Base-by-base conservation (phyloP, 1,284 basidiomycete genomes). In the Ceratorhiza oryzae-sativae region DNA sequence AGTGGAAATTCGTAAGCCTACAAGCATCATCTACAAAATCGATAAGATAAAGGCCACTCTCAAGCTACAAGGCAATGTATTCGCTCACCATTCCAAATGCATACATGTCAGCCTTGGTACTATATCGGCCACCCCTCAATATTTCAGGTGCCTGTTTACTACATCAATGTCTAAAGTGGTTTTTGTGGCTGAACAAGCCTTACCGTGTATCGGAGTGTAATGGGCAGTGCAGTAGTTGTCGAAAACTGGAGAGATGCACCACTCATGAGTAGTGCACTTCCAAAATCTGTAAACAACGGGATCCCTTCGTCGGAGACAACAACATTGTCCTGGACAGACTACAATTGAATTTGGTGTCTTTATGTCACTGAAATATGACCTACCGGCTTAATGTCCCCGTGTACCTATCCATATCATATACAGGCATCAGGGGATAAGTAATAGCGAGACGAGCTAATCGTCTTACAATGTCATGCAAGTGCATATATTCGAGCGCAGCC, bases 81-180 rank as follows among this genome's bases (percentile, higher is more conserved):
- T n/a, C 6, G 36, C 56, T 12, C 13, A 71, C 68, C 68, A 71
- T 71, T 60, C 56, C 68, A n/a, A 71, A 46, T 18, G 68, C 42
- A 51, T 71, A 71, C 32, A 71, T 60, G 32, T 71, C 68, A 30
- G 45, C 18, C 39, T 48, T 27, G 4, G n/a, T 27, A 18, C 55
- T 71, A n/a, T 20, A 25, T 27, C 41, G 25, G 23, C 32, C 20
- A 1, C 20, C 55, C 2, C 48, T 27, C 9, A 70, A 15, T 12
- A 70, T 34, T 15, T 71, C 67, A 0, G 67, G 67, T 8, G 67
- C 67, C 67, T 71, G 30, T 30, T 6, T 10, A 20, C 18, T 9
- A 30, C 2, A 34, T 61, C 12, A 46, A 23, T 18, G 15, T n/a
- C 15, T 12, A 12, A 23, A n/a, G 6, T 18, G 25, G 9, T 32